These are phyloP conservation scores for Suillus subluteus DNA, from an alignment of 768 basidiomycete genomes.

Conservation along the genomic window DNA sequence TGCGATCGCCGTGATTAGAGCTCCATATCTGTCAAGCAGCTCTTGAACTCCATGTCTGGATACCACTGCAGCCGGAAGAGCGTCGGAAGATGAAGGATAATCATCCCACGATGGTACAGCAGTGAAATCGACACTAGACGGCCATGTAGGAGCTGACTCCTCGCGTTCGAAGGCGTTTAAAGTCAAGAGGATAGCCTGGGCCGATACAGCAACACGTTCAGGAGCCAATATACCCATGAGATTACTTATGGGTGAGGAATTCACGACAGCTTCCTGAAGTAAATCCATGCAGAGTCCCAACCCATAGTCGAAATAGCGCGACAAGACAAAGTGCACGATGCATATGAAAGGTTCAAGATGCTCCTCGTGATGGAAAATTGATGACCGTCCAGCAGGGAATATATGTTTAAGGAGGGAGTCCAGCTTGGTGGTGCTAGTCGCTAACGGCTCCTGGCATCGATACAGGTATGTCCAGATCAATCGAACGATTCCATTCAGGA, in stretches of 20 bases:
- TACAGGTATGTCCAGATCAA: slow-evolving; percentile 96
- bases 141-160: slow-evolving; percentile 73
- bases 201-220: slow-evolving; percentile 73
- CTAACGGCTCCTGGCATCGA: slow-evolving; percentile 83
- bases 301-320: slow-evolving; percentile 84
- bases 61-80: slow-evolving; percentile 56
- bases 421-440: slow-evolving; percentile 79
- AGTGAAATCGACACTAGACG: slow-evolving; percentile 70
- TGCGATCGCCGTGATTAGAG: slow-evolving; percentile 60
- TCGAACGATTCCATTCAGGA: slow-evolving; percentile 83
- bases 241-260: slow-evolving; percentile 37
- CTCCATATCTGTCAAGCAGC: slow-evolving; percentile 68
- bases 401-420: slow-evolving; percentile 76
- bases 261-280: slow-evolving; percentile 68
- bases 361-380: slow-evolving; percentile 70
- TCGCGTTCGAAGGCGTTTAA: slow-evolving; percentile 76
- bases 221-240: slow-evolving; percentile 56
- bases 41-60: slow-evolving; percentile 71
- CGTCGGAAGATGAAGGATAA: slow-evolving; percentile 71
- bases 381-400: slow-evolving; percentile 71
- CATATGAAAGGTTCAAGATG: slow-evolving; percentile 76
- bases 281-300: slow-evolving; percentile 80
- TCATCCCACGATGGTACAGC: slow-evolving; percentile 56
- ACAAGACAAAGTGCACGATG: slow-evolving; percentile 81
- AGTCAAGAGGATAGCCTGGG: slow-evolving; percentile 78